Percentiles rank a stretch among this genome's conserved stretches.
These are phyloP conservation scores for Xylariomycetidae sp. DNA, from an alignment of 2,329 filamentous ascomycete species.

Conservation along the genomic window DNA sequence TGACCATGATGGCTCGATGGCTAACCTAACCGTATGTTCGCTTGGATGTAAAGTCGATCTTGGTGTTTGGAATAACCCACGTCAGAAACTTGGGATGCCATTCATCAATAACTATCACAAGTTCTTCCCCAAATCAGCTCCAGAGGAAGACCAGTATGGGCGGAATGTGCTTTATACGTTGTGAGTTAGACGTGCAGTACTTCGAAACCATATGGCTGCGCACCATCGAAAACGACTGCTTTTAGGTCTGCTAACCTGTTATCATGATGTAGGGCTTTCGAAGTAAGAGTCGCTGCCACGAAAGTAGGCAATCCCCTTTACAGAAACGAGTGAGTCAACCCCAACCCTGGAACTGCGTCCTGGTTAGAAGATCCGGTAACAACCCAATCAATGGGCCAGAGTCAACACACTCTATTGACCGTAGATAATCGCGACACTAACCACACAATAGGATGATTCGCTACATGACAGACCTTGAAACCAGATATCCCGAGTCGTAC, in stretches of 20 bases:
- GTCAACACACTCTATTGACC: too few species aligned
- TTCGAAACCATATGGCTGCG: not conserved
- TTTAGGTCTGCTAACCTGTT: too few species aligned
- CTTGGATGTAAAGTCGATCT: slow-evolving; percentile 3
- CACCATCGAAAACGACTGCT: too few species aligned
- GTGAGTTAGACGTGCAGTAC: not conserved
- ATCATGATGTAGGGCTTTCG: too few species aligned
- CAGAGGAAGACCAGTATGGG: slow-evolving; percentile 1
- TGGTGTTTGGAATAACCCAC: slow-evolving; percentile 1
- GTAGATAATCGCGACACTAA: too few species aligned
- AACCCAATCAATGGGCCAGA: too few species aligned
- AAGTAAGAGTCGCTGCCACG: slow-evolving; percentile 1
- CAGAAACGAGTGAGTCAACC: not conserved
- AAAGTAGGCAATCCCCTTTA: not conserved
- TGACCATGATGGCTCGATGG: too few species aligned
- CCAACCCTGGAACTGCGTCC: too few species aligned
- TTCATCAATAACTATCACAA: slow-evolving; percentile 3
- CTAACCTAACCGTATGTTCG: too few species aligned
- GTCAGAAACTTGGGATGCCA: not conserved
- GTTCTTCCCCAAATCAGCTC: slow-evolving; percentile 1
- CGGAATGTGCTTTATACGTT: slow-evolving; percentile 2
- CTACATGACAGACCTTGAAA: too few species aligned
- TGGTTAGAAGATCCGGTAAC: too few species aligned
- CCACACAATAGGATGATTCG: too few species aligned
- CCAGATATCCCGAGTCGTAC: slow-evolving; percentile 1